Evolutionary conservation across 2,329 filamentous ascomycete species (phyloP).

Genomic region (Epichloe amarillans): DNA sequence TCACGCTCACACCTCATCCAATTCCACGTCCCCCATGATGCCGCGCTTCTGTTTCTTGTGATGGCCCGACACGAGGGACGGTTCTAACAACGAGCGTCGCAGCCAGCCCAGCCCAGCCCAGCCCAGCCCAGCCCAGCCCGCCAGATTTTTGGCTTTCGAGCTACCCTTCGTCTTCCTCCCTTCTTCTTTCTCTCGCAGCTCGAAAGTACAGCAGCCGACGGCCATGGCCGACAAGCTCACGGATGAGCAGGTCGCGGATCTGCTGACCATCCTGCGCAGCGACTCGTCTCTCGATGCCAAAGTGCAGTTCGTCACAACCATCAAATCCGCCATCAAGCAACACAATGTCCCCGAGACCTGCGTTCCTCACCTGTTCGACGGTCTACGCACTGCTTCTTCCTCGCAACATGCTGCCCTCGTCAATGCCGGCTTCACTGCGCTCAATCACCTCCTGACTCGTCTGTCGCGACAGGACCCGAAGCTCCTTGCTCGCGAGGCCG

Average conservation of each 20-base stretch:
- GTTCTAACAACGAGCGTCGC: neutral
- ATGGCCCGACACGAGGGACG: neutral
- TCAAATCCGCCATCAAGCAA: slow-evolving; percentile 87
- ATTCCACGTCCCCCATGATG: neutral
- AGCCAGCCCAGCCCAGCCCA: neutral
- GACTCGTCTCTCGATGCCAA: slow-evolving; percentile 59
- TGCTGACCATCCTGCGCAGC: slow-evolving; percentile 39
- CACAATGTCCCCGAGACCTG: slow-evolving; percentile 69
- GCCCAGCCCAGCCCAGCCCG: neutral
- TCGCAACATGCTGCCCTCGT: slow-evolving; percentile 67
- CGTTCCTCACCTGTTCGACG: slow-evolving; percentile 67
- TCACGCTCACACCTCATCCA: neutral
- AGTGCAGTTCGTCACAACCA: slow-evolving; percentile 53
- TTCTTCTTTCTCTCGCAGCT: neutral
- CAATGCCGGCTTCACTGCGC: slow-evolving; percentile 73
- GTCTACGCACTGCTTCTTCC: slow-evolving; percentile 58
- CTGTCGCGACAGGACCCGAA: slow-evolving; percentile 75
- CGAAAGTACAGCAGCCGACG: slow-evolving; percentile 4
- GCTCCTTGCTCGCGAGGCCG: slow-evolving; percentile 54
- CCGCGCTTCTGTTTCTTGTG: no score
- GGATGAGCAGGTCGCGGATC: slow-evolving; percentile 43
- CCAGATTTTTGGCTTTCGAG: neutral
- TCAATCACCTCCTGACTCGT: slow-evolving; percentile 78
- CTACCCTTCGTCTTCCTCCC: neutral
- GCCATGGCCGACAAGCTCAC: slow-evolving; percentile 44